Base-by-base conservation (phyloP, 208 protist genomes). In the Acanthamoeba rhysodes region DNA sequence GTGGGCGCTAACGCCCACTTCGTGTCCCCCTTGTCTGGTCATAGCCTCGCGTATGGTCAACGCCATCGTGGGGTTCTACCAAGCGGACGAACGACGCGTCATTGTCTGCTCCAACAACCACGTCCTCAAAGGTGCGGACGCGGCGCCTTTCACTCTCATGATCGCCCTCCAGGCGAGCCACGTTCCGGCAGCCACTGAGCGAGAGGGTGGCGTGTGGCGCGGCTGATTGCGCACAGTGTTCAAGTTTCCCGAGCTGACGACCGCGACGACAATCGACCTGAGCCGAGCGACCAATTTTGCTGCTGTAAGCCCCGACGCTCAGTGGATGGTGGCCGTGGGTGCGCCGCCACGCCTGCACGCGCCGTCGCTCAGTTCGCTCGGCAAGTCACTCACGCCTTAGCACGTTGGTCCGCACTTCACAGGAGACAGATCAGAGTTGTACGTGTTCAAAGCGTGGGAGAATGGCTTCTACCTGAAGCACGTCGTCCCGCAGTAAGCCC, bases 31-130 rank as follows among this genome's bases (percentile, higher is more conserved):
- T n/a, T 4, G 24, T 45, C 41, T 78, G 70, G n/a, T 78, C 34
- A 16, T 18, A 41, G 70, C 7, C 16, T 22, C 37, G 37, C 34
- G 37, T 14, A 78, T 78, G 70, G 29, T 78, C 34, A 78, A 78
- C 70, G n/a, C 70, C n/a, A 29, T 78, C 22, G 48, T 45, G 0
- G 34, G 18, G 2, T 45, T 45, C 37, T 20, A n/a, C 34, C 34
- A 27, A 12, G 70, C 3, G 9, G 32, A 45, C 12, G 70, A 78
- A 8, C 70, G 16, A 29, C 70, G 32, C n/a, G 37, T 78, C 37
- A 78, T 78, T 14, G 70, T 78, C 70, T 78, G 70, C 70, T 78
- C 70, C 70, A 78, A 78, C 37, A 68, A 68, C 62, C 53, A 57
- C 1, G 9, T 57, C 53, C 1, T 57, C 53, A 57, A 57, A 57